Evolutionary conservation across 2,329 filamentous ascomycete genomes (phyloP).

Genomic region (Phaeoacremonium minimum): DNA sequence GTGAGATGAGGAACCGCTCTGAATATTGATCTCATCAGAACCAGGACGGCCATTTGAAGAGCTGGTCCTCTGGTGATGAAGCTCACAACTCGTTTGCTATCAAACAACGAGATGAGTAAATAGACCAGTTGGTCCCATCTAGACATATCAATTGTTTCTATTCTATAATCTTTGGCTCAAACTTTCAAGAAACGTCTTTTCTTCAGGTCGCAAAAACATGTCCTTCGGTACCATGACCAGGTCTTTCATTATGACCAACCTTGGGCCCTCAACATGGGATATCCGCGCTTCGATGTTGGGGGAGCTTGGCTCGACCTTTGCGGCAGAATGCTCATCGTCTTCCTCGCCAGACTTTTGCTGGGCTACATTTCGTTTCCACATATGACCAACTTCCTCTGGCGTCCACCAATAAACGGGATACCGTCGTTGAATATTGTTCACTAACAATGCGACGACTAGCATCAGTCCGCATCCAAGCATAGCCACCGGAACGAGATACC

Average conservation of each 20-base stretch:
- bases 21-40: too few species aligned
- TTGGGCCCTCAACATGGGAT: neutral
- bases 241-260: constrained; percentile 3
- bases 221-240: constrained; percentile 1
- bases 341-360: neutral
- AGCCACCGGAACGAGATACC: constrained; percentile 63
- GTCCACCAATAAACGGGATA: constrained; percentile 73
- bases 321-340: neutral
- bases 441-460: constrained; percentile 54
- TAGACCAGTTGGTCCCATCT: too few species aligned
- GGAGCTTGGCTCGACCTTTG: neutral
- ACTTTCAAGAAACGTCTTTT: constrained; percentile 5
- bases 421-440: constrained; percentile 65
- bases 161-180: constrained; percentile 4
- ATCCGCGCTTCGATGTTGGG: neutral
- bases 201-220: constrained; percentile 3
- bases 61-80: too few species aligned
- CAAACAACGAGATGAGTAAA: too few species aligned
- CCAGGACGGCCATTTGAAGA: too few species aligned
- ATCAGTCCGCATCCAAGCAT: constrained; percentile 58
- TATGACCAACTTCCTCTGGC: constrained; percentile 27
- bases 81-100: too few species aligned
- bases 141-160: too few species aligned
- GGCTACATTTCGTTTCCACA: constrained; percentile 8
- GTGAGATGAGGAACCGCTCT: too few species aligned